A percentile compares a stretch with the other conserved stretches of the same genome.
Evolutionary conservation across 1,284 basidiomycete species (phyloP).

Genomic region (Ustilago hordei): DNA sequence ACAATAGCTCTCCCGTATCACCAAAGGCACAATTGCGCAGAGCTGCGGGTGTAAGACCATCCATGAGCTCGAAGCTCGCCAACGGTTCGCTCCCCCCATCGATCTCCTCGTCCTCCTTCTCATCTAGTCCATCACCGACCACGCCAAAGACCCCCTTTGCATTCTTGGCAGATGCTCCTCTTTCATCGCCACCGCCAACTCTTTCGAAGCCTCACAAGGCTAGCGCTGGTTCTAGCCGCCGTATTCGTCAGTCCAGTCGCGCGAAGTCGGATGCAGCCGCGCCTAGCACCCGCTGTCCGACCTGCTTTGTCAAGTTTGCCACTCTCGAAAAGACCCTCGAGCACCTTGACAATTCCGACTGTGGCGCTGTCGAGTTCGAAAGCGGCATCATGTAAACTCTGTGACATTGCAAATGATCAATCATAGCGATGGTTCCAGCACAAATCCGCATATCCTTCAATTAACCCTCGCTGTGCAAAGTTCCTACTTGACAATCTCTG

Average conservation of each 20-base stretch:
- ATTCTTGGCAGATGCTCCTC: conserved; percentile 22
- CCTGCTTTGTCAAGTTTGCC: conserved; percentile 37
- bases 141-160: conserved; percentile 22
- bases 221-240: conserved; percentile 7
- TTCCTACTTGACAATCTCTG: neutral
- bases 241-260: conserved; percentile 20
- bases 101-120: conserved; percentile 16
- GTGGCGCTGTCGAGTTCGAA: conserved; percentile 43
- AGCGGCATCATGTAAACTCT: conserved; percentile 32
- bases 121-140: conserved; percentile 17
- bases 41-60: neutral
- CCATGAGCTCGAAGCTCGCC: conserved; percentile 4
- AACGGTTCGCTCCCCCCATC: conserved; percentile 15
- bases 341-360: conserved; percentile 43
- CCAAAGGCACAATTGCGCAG: conserved; percentile 3
- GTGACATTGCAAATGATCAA: neutral
- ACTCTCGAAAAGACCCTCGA: conserved; percentile 32
- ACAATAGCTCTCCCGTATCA: conserved; percentile 4
- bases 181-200: conserved; percentile 5
- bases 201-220: conserved; percentile 18
- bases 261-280: conserved; percentile 29
- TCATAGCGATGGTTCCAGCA: neutral
- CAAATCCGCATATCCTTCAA: neutral
- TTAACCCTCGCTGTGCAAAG: too few relatives aligned
- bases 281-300: conserved; percentile 39